These are phyloP conservation scores for Dipteronia dyeriana DNA, from an alignment of 345 rosid species.

Conservation along the genomic window DNA sequence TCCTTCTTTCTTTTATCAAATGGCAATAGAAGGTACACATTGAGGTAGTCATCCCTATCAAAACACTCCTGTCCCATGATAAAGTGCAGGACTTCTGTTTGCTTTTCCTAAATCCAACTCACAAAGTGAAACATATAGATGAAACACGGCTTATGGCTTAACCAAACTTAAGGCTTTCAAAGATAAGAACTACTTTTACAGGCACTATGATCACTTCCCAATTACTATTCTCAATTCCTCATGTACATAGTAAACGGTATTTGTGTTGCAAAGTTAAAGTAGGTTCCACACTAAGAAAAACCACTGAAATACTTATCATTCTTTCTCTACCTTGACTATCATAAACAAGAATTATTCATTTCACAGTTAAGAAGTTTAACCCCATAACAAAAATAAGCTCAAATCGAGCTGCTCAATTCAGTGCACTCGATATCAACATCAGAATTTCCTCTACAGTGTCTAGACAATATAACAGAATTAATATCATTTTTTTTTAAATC, in stretches of 20 bases:
- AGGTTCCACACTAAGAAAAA: neutral
- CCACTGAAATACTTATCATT: neutral
- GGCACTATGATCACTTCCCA: neutral
- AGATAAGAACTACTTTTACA: neutral
- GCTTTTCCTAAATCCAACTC: neutral
- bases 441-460: neutral
- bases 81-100: neutral
- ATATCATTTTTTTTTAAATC: slow-evolving; percentile 1
- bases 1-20: neutral
- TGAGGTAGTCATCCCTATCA: neutral
- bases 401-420: neutral
- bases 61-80: neutral
- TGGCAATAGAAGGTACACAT: neutral
- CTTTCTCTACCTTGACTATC: neutral
- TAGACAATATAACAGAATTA: neutral
- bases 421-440: neutral
- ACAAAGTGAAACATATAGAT: too few species aligned
- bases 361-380: neutral
- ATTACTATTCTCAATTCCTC: neutral
- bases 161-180: neutral
- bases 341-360: neutral
- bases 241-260: neutral
- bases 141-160: neutral
- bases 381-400: neutral
- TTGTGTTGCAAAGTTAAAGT: neutral